Evolutionary conservation across 805 yeast species (phyloP).

Genomic region (Nakazawaea holstii): DNA sequence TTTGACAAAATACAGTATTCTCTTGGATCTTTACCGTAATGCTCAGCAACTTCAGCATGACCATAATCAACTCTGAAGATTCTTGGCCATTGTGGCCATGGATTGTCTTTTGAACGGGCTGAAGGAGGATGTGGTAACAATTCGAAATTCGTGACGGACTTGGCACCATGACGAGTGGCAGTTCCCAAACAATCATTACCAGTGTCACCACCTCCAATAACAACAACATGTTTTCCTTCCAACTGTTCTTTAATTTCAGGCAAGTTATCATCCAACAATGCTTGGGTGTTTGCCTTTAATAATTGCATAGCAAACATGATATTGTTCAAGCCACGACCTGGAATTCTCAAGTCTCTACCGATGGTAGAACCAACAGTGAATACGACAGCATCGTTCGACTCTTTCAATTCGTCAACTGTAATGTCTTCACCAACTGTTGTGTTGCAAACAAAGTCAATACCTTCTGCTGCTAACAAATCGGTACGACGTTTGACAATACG

Average conservation of each 20-base stretch:
- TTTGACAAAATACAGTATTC: constrained; percentile 93
- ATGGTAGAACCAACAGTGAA: constrained; percentile 94
- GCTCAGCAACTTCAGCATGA: constrained; percentile 89
- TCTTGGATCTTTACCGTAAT: constrained; percentile 96
- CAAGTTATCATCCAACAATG: constrained; percentile 75
- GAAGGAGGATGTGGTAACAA: constrained; percentile 88
- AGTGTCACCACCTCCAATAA: constrained; percentile 99
- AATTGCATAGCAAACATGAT: constrained; percentile 94
- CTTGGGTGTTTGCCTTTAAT: constrained; percentile 83
- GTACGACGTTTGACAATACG: constrained; percentile 88
- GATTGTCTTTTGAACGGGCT: constrained; percentile 86
- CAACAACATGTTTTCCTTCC: constrained; percentile 86
- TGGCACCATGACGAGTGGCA: constrained; percentile 94
- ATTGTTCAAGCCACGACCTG: constrained; percentile 87
- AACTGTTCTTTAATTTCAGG: constrained; percentile 68
- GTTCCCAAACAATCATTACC: constrained; percentile 99
- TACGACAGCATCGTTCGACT: constrained; percentile 73
- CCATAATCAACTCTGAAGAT: constrained; percentile 97
- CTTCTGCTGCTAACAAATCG: constrained; percentile 86
- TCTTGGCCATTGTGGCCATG: constrained; percentile 99
- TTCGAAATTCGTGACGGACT: constrained; percentile 90
- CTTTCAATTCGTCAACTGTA: constrained; percentile 61
- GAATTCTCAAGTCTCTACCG: constrained; percentile 91
- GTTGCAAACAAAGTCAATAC: constrained; percentile 70
- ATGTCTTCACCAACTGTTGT: constrained; percentile 84